Evolutionary conservation across 2,329 filamentous ascomycete species (phyloP), one percentile per base, ranked within the genome.

Genomic region (Chaetoscypha palmicola): DNA sequence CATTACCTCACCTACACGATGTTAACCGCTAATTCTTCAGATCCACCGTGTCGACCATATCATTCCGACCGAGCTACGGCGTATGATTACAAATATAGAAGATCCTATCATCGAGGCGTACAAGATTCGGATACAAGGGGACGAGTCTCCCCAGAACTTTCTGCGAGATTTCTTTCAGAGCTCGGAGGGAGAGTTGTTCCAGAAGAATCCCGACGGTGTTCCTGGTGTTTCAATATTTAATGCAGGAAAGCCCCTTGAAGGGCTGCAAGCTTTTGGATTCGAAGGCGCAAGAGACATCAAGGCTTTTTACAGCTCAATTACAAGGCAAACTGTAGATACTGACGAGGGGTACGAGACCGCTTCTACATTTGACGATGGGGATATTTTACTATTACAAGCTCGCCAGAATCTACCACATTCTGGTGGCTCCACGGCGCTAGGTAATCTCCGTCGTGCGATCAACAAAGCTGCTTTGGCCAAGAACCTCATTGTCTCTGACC

Each of bases 381-480:
- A 95, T 49, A 66, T 96, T 1, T 68, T 96, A 32, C 66, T 96
- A 32, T 68, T 94, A 20, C 89, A 95, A 66, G 89, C 89, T 0
- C 82, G 91, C 2, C 71, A 79, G 37, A 73, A 64, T 8, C 21
- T 47, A n/a, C 75, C 79, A 0, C 79, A 82, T 57, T 68, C 74
- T 1, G 89, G 88, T 5, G 85, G 87, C 19, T 91, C 86, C 1
- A 85, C 80, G 3, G 63, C 69, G 1, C 63, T 63, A 14, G 61
- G 61, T 11, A 57, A 53, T 35, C 54, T 64, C 30, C 54, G 61
- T 12, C 46, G 54, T 22, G 56, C 55, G 8, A 41, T 64, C 7
- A 45, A 59, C 19, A 61, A 58, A 46, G 53, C 54, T 19, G 60
- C 60, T 2, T 17, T 58, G 5, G 45, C 45, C 11, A 44, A 54